Conservation (phyloP, 1,139 yeast genomes). For the Suzukiozyma palmioleophila region DNA sequence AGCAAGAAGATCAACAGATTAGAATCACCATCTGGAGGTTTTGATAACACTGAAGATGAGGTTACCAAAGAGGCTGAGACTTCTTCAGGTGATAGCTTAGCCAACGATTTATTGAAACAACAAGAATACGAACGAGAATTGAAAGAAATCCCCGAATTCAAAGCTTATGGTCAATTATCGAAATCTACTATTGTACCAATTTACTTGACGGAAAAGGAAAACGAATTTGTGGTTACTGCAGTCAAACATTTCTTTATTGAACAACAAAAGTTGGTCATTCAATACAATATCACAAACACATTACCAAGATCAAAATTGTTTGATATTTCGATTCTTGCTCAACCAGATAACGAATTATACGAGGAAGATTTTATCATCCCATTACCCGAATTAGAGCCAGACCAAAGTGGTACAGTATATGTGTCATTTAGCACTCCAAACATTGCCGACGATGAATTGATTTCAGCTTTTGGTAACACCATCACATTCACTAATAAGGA, state of each 20-base stretch:
- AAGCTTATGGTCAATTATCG: constrained; percentile 66
- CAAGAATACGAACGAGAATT: constrained; percentile 68
- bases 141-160: constrained; percentile 63
- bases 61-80: not conserved
- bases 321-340: constrained; percentile 70
- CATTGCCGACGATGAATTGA: constrained; percentile 33
- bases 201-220: constrained; percentile 85
- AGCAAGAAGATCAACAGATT: constrained; percentile 55
- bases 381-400: constrained; percentile 67
- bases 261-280: constrained; percentile 71
- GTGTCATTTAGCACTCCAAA: constrained; percentile 67
- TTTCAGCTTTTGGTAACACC: constrained; percentile 62
- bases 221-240: constrained; percentile 86
- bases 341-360: constrained; percentile 56
- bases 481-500: constrained; percentile 78
- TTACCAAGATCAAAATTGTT: constrained; percentile 73
- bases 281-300: constrained; percentile 83
- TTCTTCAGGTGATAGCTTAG: constrained; percentile 19
- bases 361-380: constrained; percentile 74
- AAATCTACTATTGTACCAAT: constrained; percentile 60
- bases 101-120: constrained; percentile 45
- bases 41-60: constrained; percentile 5
- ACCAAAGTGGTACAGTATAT: constrained; percentile 69
- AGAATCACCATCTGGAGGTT: constrained; percentile 17
- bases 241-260: constrained; percentile 73